A percentile compares a stretch with the other conserved stretches of the same genome.
These are phyloP conservation scores for Peronospora belbahrii DNA, from an alignment of 352 stramenopile species.

Conservation along the genomic window DNA sequence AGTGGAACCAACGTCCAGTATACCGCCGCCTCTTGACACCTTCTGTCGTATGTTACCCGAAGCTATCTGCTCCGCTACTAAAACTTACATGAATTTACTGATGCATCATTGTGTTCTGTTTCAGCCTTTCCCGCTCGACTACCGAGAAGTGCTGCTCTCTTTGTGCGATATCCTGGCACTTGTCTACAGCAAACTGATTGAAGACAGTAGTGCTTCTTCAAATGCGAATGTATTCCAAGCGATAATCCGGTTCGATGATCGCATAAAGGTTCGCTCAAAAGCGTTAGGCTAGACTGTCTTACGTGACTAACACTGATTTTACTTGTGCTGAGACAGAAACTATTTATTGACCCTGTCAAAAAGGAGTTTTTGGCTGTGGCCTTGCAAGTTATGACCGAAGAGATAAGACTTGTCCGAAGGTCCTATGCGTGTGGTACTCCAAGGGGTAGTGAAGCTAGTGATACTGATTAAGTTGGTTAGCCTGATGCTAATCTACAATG, in stretches of 20 bases:
- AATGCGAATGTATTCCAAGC: slow-evolving; percentile 72
- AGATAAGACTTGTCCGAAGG: slow-evolving; percentile 52
- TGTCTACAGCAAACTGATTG: slow-evolving; percentile 77
- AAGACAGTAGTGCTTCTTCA: slow-evolving; percentile 64
- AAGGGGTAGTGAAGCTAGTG: slow-evolving; percentile 4
- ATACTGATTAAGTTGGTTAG: background rate
- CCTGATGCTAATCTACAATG: no score
- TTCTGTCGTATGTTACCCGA: slow-evolving; percentile 43
- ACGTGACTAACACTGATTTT: background rate
- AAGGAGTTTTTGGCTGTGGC: slow-evolving; percentile 72
- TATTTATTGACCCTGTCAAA: slow-evolving; percentile 74
- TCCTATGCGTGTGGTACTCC: slow-evolving; percentile 27
- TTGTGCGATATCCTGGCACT: slow-evolving; percentile 76
- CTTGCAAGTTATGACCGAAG: slow-evolving; percentile 42
- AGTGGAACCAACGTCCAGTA: slow-evolving; percentile 78
- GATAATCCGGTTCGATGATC: slow-evolving; percentile 71
- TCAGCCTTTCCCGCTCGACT: slow-evolving; percentile 75
- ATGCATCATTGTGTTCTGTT: slow-evolving; percentile 3
- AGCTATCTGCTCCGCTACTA: background rate
- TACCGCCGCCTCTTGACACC: slow-evolving; percentile 66
- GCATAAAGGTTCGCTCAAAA: slow-evolving; percentile 49
- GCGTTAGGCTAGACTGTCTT: background rate
- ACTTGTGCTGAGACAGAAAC: slow-evolving; percentile 41
- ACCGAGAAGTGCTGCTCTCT: slow-evolving; percentile 72
- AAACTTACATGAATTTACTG: background rate